Percentiles rank a stretch among this genome's conserved stretches.
These are phyloP conservation scores for Misopates orontium DNA, from an alignment of 257 asterid species.

Conservation along the genomic window DNA sequence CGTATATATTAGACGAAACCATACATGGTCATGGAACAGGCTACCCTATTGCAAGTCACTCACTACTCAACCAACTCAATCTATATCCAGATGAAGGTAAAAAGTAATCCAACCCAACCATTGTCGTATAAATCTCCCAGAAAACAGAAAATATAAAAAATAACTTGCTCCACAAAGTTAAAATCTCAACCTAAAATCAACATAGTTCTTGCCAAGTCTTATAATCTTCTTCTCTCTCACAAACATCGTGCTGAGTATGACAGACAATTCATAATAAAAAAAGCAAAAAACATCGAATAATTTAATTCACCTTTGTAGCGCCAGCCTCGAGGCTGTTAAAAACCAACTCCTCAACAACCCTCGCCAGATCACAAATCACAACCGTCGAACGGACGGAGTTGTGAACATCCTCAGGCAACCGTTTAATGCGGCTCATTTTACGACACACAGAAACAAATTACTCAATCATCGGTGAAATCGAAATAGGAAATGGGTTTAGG, in stretches of 20 bases:
- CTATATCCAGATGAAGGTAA: too few relatives aligned
- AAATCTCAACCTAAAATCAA: neutral
- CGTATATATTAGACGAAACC: too few relatives aligned
- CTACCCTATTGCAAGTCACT: too few relatives aligned
- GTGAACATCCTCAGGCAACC: constrained; percentile 69
- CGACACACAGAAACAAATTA: constrained; percentile 11
- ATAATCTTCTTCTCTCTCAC: too few relatives aligned
- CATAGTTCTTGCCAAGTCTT: neutral
- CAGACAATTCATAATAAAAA: neutral
- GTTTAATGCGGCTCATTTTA: constrained; percentile 63
- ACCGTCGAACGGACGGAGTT: constrained; percentile 73
- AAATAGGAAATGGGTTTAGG: neutral
- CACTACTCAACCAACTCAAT: too few relatives aligned
- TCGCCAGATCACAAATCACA: constrained; percentile 66
- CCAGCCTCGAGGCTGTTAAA: constrained; percentile 89
- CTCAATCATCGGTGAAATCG: neutral
- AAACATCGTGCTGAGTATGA: too few relatives aligned
- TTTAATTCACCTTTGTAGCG: constrained; percentile 65
- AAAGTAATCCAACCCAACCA: too few relatives aligned
- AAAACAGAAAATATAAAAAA: too few relatives aligned
- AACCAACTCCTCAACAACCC: constrained; percentile 88
- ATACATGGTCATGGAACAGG: too few relatives aligned
- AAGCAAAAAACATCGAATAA: neutral
- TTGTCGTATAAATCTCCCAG: too few relatives aligned
- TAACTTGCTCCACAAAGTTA: neutral